Percentiles rank a stretch among this genome's conserved stretches.
Evolutionary conservation across 2,329 filamentous ascomycete species (phyloP).

Genomic region (Aspergillus versicolor): DNA sequence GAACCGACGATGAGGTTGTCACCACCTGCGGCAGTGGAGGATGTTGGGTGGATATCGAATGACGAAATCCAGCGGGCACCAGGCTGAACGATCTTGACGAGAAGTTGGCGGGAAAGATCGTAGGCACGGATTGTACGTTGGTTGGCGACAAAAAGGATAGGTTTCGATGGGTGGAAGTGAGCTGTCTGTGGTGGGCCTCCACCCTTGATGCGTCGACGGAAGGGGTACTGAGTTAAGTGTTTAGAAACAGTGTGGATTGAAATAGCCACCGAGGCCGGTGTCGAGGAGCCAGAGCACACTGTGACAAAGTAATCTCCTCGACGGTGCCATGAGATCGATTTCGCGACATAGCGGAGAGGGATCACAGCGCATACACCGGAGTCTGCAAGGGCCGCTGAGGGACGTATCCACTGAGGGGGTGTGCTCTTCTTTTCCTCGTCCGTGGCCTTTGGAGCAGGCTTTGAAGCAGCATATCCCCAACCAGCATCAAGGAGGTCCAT

Average conservation of each 20-base stretch:
- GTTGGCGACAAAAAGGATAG: conserved; percentile 93
- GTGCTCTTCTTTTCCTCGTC: conserved; percentile 65
- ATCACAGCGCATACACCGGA: conserved; percentile 75
- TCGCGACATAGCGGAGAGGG: conserved; percentile 76
- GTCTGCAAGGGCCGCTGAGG: conserved; percentile 69
- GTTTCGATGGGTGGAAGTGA: conserved; percentile 90
- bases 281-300: conserved; percentile 68
- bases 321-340: conserved; percentile 90
- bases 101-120: conserved; percentile 85
- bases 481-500: conserved; percentile 78
- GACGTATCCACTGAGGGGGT: conserved; percentile 79
- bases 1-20: conserved; percentile 93
- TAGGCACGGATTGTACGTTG: conserved; percentile 92
- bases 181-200: conserved; percentile 80
- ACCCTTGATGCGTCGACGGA: conserved; percentile 68
- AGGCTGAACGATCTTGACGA: conserved; percentile 89
- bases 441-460: conserved; percentile 51
- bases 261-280: conserved; percentile 62
- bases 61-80: conserved; percentile 93
- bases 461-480: conserved; percentile 83
- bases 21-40: conserved; percentile 85
- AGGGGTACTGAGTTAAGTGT: conserved; percentile 91
- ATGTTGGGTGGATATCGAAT: conserved; percentile 86
- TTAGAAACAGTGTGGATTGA: conserved; percentile 94
- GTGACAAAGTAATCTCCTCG: conserved; percentile 93